Percentiles rank a stretch among this genome's conserved stretches.
These are phyloP conservation scores for Metschnikowia anglica DNA, from an alignment of 805 yeast genomes.

Conservation along the genomic window DNA sequence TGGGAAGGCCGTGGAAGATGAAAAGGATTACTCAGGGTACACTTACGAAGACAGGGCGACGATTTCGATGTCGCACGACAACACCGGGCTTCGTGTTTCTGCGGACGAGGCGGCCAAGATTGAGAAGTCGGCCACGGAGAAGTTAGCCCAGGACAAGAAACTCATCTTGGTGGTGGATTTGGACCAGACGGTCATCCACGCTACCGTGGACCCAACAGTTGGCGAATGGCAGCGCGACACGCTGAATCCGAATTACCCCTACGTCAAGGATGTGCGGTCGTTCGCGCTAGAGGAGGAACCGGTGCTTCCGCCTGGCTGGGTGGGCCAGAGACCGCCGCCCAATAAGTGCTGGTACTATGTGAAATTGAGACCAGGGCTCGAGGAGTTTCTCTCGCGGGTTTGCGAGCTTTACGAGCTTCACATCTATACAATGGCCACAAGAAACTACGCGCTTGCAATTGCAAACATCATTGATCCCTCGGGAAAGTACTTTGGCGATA, in stretches of 20 bases:
- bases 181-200: constrained; percentile 96
- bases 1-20: constrained; percentile 71
- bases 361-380: constrained; percentile 84
- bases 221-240: constrained; percentile 94
- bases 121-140: constrained; percentile 63
- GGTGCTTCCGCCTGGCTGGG: constrained; percentile 54
- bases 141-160: constrained; percentile 61
- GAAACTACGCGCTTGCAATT: constrained; percentile 86
- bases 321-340: constrained; percentile 59
- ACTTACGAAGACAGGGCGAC: constrained; percentile 73
- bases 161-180: constrained; percentile 91
- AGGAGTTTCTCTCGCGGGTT: constrained; percentile 65
- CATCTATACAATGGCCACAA: constrained; percentile 96
- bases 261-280: constrained; percentile 75
- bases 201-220: constrained; percentile 96
- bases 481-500: constrained; percentile 82
- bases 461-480: constrained; percentile 90
- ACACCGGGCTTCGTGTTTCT: constrained; percentile 78
- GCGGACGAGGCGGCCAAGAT: constrained; percentile 82
- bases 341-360: constrained; percentile 86
- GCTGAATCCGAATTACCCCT: constrained; percentile 76
- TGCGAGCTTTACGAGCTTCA: constrained; percentile 79
- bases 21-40: constrained; percentile 72
- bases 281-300: constrained; percentile 80
- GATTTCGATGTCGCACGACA: constrained; percentile 86